A percentile compares a stretch with the other conserved stretches of the same genome.
These are phyloP conservation scores for Sarocladium brachiariae DNA, from an alignment of 2,329 filamentous ascomycete genomes.

Conservation along the genomic window DNA sequence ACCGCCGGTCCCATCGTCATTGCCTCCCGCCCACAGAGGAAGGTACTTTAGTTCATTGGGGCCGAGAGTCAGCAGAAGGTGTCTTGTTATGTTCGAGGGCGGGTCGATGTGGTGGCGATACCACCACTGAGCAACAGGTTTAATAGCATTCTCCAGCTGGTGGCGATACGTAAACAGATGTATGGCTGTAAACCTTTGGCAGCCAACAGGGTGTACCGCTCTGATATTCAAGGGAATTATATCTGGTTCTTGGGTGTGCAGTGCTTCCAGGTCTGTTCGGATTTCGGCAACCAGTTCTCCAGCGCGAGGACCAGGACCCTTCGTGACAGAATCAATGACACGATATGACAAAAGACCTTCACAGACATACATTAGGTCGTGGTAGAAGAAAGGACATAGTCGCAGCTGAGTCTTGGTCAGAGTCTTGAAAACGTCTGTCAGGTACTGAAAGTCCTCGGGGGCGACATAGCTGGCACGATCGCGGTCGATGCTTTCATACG, in stretches of 20 bases:
- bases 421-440: conserved; percentile 17
- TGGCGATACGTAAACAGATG: conserved; percentile 17
- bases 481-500: conserved; percentile 19
- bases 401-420: conserved; percentile 26
- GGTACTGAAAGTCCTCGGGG: conserved; percentile 18
- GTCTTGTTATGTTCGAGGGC: conserved; percentile 29
- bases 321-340: too few relatives aligned
- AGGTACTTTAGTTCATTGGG: conserved; percentile 55
- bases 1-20: conserved; percentile 43
- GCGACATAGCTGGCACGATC: conserved; percentile 32
- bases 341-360: not conserved
- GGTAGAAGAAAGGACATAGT: conserved; percentile 31
- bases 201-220: not conserved
- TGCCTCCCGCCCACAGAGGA: conserved; percentile 57
- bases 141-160: conserved; percentile 16
- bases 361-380: conserved; percentile 10
- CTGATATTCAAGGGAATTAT: not conserved
- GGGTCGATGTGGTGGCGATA: conserved; percentile 24
- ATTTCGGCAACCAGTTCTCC: not conserved
- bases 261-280: not conserved
- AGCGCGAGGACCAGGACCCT: not conserved
- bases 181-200: conserved; percentile 13
- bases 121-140: conserved; percentile 19
- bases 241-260: not conserved
- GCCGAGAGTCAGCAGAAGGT: conserved; percentile 45